These are phyloP conservation scores for Aspergillus pseudonomiae DNA, from an alignment of 2,329 filamentous ascomycete genomes.

Conservation along the genomic window DNA sequence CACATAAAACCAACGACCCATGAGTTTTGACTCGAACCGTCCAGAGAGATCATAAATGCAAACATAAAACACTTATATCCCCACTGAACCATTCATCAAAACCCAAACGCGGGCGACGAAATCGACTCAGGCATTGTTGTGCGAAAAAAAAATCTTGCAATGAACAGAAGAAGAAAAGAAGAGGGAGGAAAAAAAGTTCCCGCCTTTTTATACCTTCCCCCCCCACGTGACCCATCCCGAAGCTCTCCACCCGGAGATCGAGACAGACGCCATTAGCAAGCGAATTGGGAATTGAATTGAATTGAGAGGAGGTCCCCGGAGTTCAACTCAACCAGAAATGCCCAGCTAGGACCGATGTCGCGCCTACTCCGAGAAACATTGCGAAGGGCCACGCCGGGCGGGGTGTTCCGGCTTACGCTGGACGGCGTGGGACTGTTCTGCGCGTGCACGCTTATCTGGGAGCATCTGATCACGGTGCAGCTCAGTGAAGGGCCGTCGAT, in stretches of 20 bases:
- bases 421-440: slow-evolving; percentile 40
- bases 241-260: slow-evolving; percentile 11
- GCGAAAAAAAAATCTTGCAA: background rate
- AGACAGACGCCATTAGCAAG: too few relatives aligned
- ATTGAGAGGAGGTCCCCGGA: too few relatives aligned
- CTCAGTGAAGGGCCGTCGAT: slow-evolving; percentile 76
- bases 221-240: slow-evolving; percentile 20
- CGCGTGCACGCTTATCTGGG: slow-evolving; percentile 42
- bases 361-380: slow-evolving; percentile 33
- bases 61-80: background rate
- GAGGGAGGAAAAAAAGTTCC: slow-evolving; percentile 1
- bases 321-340: slow-evolving; percentile 7
- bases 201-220: slow-evolving; percentile 18
- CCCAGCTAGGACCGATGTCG: slow-evolving; percentile 27
- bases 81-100: background rate
- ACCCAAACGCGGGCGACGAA: background rate
- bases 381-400: slow-evolving; percentile 23
- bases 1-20: background rate
- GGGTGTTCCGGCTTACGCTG: slow-evolving; percentile 32
- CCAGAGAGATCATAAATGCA: background rate
- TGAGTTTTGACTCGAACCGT: background rate
- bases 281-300: too few relatives aligned
- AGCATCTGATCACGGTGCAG: slow-evolving; percentile 65
- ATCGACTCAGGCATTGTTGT: background rate
- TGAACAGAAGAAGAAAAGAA: slow-evolving; percentile 6